Conservation (phyloP, 2,329 filamentous ascomycete species). For the Teratosphaeria zuluensis region DNA sequence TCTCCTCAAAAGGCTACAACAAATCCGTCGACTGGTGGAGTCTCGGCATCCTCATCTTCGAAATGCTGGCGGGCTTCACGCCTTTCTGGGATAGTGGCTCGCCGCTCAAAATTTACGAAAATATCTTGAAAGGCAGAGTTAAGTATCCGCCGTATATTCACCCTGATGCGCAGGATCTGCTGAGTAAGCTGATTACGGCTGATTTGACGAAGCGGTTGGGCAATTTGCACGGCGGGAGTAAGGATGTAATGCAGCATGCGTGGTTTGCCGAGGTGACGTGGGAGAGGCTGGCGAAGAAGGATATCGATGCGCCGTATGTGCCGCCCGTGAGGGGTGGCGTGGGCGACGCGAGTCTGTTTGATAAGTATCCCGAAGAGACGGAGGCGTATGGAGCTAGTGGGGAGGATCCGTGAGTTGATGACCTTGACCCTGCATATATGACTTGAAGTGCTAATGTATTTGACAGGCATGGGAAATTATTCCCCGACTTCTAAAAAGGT, state of each 20-base stretch:
- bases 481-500: slow-evolving; percentile 56
- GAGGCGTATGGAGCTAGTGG: slow-evolving; percentile 77
- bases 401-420: slow-evolving; percentile 68
- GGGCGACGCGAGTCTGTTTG: slow-evolving; percentile 93
- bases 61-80: slow-evolving; percentile 98
- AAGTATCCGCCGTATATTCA: slow-evolving; percentile 97
- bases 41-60: slow-evolving; percentile 93
- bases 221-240: slow-evolving; percentile 81
- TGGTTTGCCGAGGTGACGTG: slow-evolving; percentile 98
- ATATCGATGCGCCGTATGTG: slow-evolving; percentile 96
- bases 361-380: slow-evolving; percentile 94
- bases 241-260: slow-evolving; percentile 87
- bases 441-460: slow-evolving; percentile 9
- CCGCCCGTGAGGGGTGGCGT: slow-evolving; percentile 88
- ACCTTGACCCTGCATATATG: too few relatives aligned
- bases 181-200: slow-evolving; percentile 85
- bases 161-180: slow-evolving; percentile 82
- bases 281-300: slow-evolving; percentile 87
- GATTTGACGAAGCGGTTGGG: slow-evolving; percentile 92
- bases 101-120: slow-evolving; percentile 99
- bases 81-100: slow-evolving; percentile 98
- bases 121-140: slow-evolving; percentile 89
- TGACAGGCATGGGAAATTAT: slow-evolving; percentile 61
- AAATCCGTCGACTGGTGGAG: slow-evolving; percentile 99
- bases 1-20: slow-evolving; percentile 99